phyloP scores from a whole-genome alignment of 1,139 yeast species.

The Saccharomyces hybrid region DNA sequence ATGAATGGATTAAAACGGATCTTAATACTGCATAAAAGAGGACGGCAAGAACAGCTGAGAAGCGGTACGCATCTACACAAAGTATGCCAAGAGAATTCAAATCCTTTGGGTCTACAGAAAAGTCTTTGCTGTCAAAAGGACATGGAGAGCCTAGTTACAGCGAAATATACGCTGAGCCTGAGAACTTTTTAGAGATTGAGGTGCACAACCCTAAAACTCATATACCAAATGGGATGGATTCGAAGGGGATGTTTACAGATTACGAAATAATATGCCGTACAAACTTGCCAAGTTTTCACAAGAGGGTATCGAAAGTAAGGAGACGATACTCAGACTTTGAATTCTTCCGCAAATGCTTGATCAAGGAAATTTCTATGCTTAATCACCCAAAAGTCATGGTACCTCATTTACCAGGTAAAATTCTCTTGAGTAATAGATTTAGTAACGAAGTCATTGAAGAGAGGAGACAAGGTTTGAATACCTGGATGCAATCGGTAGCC shows the following conservation, averaged over 20 bases:
- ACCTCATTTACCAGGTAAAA: slow-evolving; percentile 85
- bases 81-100: slow-evolving; percentile 16
- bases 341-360: slow-evolving; percentile 53
- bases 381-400: slow-evolving; percentile 52
- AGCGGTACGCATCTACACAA: slow-evolving; percentile 2
- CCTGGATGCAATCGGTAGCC: slow-evolving; percentile 70
- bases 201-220: slow-evolving; percentile 37
- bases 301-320: slow-evolving; percentile 59
- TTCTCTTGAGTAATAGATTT: slow-evolving; percentile 59
- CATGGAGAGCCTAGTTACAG: slow-evolving; percentile 59
- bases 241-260: slow-evolving; percentile 72
- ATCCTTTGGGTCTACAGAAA: slow-evolving; percentile 28
- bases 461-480: slow-evolving; percentile 76
- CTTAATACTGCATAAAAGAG: not conserved
- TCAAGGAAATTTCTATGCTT: slow-evolving; percentile 40
- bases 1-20: not conserved
- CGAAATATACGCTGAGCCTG: slow-evolving; percentile 90
- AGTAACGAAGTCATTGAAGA: slow-evolving; percentile 78
- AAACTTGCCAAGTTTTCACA: slow-evolving; percentile 78
- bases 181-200: slow-evolving; percentile 86
- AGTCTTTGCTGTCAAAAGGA: slow-evolving; percentile 17
- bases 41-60: not conserved
- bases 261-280: slow-evolving; percentile 84
- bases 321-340: slow-evolving; percentile 90
- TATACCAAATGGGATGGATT: slow-evolving; percentile 55